These are phyloP conservation scores for Jatropha curcas DNA, from an alignment of 345 rosid genomes.

Conservation along the genomic window DNA sequence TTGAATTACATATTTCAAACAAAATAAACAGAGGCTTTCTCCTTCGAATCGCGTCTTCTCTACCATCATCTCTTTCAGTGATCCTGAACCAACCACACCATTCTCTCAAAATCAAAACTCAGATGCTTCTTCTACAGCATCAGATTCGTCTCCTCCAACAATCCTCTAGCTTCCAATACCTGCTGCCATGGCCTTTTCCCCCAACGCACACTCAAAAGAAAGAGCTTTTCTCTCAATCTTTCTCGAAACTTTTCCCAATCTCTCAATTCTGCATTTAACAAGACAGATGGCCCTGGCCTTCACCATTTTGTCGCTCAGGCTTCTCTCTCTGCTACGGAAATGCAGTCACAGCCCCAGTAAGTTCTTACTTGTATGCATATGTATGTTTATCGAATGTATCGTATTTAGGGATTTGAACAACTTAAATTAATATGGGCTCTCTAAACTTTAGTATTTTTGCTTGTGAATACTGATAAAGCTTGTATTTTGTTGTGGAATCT, in stretches of 20 bases:
- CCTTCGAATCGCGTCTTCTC: slow-evolving; percentile 80
- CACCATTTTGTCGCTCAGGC: slow-evolving; percentile 57
- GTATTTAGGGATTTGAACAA: not conserved
- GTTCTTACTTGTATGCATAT: too few relatives aligned
- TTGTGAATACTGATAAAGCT: not conserved
- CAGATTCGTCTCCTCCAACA: slow-evolving; percentile 38
- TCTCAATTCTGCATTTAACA: slow-evolving; percentile 22
- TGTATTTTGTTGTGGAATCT: too few relatives aligned
- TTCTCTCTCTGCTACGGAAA: slow-evolving; percentile 42
- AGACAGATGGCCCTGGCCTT: slow-evolving; percentile 50
- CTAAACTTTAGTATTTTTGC: too few relatives aligned
- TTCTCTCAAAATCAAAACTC: slow-evolving; percentile 40
- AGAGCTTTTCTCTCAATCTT: slow-evolving; percentile 31
- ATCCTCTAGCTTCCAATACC: slow-evolving; percentile 24
- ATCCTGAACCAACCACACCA: slow-evolving; percentile 45
- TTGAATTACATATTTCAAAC: too few relatives aligned
- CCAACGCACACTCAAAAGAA: slow-evolving; percentile 18
- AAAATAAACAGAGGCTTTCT: not conserved
- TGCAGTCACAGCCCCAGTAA: slow-evolving; percentile 59
- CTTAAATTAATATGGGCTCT: not conserved
- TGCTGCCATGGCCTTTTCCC: slow-evolving; percentile 20
- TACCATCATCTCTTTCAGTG: slow-evolving; percentile 60
- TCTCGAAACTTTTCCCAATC: slow-evolving; percentile 54
- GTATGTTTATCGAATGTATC: not conserved
- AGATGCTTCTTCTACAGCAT: slow-evolving; percentile 38